These are phyloP conservation scores for Mortierella sp. DNA, from an alignment of 371 early-diverging fungal species.

Conservation along the genomic window DNA sequence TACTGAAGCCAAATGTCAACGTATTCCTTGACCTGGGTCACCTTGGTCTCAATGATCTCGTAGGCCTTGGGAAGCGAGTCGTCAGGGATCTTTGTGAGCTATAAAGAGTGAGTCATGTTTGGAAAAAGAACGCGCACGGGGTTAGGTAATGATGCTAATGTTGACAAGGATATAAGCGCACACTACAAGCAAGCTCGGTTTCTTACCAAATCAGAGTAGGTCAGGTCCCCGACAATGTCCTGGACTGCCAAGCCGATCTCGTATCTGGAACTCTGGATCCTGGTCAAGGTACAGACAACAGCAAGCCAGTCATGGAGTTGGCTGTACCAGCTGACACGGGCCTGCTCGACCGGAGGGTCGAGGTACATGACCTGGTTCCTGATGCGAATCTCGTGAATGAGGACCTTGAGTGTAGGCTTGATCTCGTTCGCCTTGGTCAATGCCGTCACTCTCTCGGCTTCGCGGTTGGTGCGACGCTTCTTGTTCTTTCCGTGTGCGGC, in stretches of 20 bases:
- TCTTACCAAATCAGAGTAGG: slow-evolving; percentile 75
- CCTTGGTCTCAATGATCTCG: slow-evolving; percentile 84
- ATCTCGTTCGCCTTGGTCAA: slow-evolving; percentile 63
- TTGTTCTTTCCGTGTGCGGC: slow-evolving; percentile 61
- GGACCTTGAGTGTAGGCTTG: slow-evolving; percentile 72
- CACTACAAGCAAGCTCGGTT: background rate
- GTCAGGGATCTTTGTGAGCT: slow-evolving; percentile 79
- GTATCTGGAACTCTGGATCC: slow-evolving; percentile 93
- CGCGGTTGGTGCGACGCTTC: slow-evolving; percentile 60
- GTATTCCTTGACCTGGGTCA: slow-evolving; percentile 85
- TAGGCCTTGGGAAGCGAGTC: slow-evolving; percentile 84
- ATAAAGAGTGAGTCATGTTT: background rate
- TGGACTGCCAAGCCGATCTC: slow-evolving; percentile 81
- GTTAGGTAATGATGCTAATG: background rate
- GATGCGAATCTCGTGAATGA: slow-evolving; percentile 89
- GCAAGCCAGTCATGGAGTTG: slow-evolving; percentile 96
- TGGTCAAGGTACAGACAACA: slow-evolving; percentile 80
- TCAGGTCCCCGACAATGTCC: slow-evolving; percentile 65
- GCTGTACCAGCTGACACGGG: slow-evolving; percentile 89
- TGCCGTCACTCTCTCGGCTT: slow-evolving; percentile 53
- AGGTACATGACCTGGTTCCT: slow-evolving; percentile 96
- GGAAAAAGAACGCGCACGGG: too few species aligned
- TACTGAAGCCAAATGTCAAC: slow-evolving; percentile 97
- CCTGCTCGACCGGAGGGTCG: slow-evolving; percentile 96
- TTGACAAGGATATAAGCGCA: background rate